A percentile compares a stretch with the other conserved stretches of the same genome.
Conservation (phyloP, 2,329 filamentous ascomycete species). For the Myriosclerotinia curreyana region DNA sequence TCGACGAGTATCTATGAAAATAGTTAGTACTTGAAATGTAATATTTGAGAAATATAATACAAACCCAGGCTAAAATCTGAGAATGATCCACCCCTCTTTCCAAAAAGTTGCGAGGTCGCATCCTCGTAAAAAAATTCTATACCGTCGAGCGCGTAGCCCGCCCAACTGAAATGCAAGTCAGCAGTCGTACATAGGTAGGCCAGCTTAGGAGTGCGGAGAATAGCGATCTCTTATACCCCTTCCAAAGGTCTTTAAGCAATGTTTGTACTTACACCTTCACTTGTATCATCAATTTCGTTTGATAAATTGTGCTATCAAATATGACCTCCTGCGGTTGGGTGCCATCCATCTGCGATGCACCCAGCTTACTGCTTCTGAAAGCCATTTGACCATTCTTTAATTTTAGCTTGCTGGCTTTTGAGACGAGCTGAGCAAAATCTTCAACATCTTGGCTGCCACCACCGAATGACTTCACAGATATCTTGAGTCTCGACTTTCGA, state of each 20-base stretch:
- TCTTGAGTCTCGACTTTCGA: slow-evolving; percentile 64
- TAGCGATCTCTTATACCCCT: not conserved
- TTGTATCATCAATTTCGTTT: slow-evolving; percentile 70
- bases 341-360: slow-evolving; percentile 67
- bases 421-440: slow-evolving; percentile 67
- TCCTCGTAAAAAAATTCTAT: slow-evolving; percentile 94
- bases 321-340: slow-evolving; percentile 70
- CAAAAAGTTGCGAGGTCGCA: slow-evolving; percentile 78
- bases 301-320: slow-evolving; percentile 64
- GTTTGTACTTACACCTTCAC: slow-evolving; percentile 67
- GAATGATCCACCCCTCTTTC: slow-evolving; percentile 68
- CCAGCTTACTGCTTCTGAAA: slow-evolving; percentile 73
- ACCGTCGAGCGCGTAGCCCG: slow-evolving; percentile 71
- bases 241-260: not conserved
- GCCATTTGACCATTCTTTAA: slow-evolving; percentile 71
- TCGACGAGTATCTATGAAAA: slow-evolving; percentile 65
- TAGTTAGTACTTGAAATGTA: slow-evolving; percentile 7
- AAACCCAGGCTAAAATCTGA: slow-evolving; percentile 74
- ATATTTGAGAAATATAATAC: slow-evolving; percentile 36
- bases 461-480: slow-evolving; percentile 74
- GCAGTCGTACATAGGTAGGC: not conserved
- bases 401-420: slow-evolving; percentile 71
- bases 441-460: slow-evolving; percentile 71
- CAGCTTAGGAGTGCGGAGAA: not conserved
- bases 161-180: slow-evolving; percentile 15